Percentiles rank a stretch among this genome's conserved stretches.
These are phyloP conservation scores for Graphilbum ipis-grandicollis DNA, from an alignment of 2,329 filamentous ascomycete genomes.

Conservation along the genomic window DNA sequence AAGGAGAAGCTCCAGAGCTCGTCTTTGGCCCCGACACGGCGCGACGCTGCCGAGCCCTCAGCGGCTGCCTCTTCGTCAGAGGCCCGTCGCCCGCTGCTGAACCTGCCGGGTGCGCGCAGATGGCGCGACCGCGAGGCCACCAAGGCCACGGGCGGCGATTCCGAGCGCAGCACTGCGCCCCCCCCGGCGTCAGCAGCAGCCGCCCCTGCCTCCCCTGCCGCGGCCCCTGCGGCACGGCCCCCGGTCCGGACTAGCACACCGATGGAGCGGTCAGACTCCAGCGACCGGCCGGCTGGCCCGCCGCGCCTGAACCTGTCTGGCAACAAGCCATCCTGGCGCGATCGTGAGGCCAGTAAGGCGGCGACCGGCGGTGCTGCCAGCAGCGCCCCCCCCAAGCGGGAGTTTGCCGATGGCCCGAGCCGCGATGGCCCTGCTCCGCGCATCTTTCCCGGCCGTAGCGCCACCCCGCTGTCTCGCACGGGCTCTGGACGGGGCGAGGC, in stretches of 20 bases:
- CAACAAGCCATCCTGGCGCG: conserved; percentile 40
- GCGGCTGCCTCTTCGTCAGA: conserved; percentile 25
- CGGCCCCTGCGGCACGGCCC: conserved; percentile 13
- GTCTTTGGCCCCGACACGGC: conserved; percentile 4
- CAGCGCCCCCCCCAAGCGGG: not conserved
- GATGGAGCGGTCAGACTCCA: conserved; percentile 25
- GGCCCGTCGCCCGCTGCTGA: conserved; percentile 40
- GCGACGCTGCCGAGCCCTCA: not conserved
- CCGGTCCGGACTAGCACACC: conserved; percentile 15
- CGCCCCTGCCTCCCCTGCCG: conserved; percentile 13
- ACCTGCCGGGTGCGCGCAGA: conserved; percentile 37
- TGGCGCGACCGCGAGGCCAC: conserved; percentile 60
- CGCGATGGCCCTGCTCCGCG: conserved; percentile 12
- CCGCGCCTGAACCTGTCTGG: conserved; percentile 37
- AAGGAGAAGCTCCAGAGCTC: conserved; percentile 30
- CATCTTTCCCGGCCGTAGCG: conserved; percentile 20
- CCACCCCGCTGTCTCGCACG: conserved; percentile 24
- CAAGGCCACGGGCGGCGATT: conserved; percentile 17
- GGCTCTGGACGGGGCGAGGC: conserved; percentile 22
- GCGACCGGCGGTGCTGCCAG: conserved; percentile 5
- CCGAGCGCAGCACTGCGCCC: conserved; percentile 9
- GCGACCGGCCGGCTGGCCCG: conserved; percentile 22
- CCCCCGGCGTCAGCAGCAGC: conserved; percentile 14
- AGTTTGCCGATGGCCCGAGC: conserved; percentile 8
- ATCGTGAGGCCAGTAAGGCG: conserved; percentile 37